Conservation (phyloP, 1,284 basidiomycete genomes). For the Tilletia setariae region DNA sequence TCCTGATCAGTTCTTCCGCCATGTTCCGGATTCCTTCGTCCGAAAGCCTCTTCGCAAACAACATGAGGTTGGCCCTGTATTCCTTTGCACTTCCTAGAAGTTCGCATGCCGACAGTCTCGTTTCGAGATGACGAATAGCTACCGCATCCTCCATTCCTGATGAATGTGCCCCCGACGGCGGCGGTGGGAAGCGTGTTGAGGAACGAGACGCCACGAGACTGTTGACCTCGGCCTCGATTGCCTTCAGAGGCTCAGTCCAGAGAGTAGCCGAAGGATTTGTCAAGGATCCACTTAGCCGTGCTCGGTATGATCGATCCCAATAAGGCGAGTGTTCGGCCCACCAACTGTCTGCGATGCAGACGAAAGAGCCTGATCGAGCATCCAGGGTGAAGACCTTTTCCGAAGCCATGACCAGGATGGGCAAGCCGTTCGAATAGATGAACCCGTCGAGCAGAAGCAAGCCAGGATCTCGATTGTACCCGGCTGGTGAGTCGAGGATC, state of each 20-base stretch:
- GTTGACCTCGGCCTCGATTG: conserved; percentile 45
- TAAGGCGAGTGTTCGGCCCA: conserved; percentile 41
- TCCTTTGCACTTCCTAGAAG: conserved; percentile 47
- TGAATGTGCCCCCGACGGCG: conserved; percentile 18
- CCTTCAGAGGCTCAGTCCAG: conserved; percentile 38
- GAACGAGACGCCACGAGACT: conserved; percentile 32
- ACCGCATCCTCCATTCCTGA: conserved; percentile 35
- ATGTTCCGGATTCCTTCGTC: conserved; percentile 49
- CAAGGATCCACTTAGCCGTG: neutral
- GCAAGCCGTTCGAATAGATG: conserved; percentile 51
- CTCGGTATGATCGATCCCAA: conserved; percentile 31
- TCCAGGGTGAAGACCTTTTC: conserved; percentile 47
- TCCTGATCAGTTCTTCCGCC: conserved; percentile 47
- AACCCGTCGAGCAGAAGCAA: conserved; percentile 31
- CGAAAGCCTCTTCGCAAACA: conserved; percentile 41
- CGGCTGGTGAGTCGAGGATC: conserved; percentile 18
- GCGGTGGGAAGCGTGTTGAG: neutral
- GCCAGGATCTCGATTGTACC: conserved; percentile 25
- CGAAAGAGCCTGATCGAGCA: conserved; percentile 24
- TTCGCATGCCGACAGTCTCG: conserved; percentile 41
- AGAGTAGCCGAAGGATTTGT: neutral
- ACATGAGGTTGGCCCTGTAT: conserved; percentile 38
- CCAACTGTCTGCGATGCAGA: conserved; percentile 41
- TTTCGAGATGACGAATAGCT: conserved; percentile 47
- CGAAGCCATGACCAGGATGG: conserved; percentile 54